Evolutionary conservation across 805 yeast genomes (phyloP).

Genomic region (Candida xyloterini): DNA sequence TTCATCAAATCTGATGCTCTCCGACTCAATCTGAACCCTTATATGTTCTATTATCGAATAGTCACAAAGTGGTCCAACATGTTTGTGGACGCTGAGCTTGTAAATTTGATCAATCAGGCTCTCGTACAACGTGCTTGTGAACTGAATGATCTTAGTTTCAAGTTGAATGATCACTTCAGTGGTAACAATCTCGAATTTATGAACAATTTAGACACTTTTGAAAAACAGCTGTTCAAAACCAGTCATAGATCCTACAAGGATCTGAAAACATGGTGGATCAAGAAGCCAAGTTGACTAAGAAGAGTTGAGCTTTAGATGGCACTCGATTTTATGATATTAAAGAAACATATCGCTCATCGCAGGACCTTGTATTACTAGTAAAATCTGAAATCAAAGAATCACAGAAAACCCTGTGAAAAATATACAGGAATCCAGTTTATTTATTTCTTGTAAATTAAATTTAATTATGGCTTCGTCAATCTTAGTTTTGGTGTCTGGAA

Average conservation of each 20-base stretch:
- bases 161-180: constrained; percentile 32
- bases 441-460: background rate
- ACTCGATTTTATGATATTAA: too few relatives aligned
- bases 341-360: too few relatives aligned
- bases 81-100: constrained; percentile 63
- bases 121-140: constrained; percentile 63
- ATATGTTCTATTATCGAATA: constrained; percentile 52
- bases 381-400: too few relatives aligned
- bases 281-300: background rate
- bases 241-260: constrained; percentile 43
- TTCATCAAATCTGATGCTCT: constrained; percentile 67
- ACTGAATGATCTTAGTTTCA: constrained; percentile 63
- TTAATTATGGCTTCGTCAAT: constrained; percentile 32
- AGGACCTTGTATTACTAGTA: too few relatives aligned
- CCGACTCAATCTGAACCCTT: constrained; percentile 24
- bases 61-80: constrained; percentile 76
- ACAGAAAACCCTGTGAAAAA: background rate
- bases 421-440: background rate
- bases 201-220: constrained; percentile 72
- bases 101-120: constrained; percentile 46
- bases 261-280: constrained; percentile 27
- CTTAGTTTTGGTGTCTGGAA: constrained; percentile 87
- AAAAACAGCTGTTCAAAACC: constrained; percentile 52
- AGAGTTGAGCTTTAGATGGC: too few relatives aligned
- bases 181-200: constrained; percentile 45